phyloP scores from a whole-genome alignment of 495 filamentous ascomycete species.

The Neurospora discreta region DNA sequence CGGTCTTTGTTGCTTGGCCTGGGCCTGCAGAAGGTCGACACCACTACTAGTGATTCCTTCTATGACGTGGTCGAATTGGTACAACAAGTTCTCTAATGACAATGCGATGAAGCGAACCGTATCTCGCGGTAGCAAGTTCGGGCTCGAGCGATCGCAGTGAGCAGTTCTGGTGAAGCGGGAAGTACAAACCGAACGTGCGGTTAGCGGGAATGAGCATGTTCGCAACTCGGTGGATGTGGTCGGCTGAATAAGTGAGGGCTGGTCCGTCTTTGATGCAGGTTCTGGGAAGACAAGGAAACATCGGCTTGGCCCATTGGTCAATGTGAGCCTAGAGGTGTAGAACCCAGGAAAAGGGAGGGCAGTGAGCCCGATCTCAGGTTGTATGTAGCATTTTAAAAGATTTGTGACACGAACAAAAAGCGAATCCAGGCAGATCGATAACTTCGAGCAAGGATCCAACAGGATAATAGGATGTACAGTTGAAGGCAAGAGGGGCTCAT shows the following conservation, averaged over 20 bases:
- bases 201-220: neutral
- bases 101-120: neutral
- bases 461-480: neutral
- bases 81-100: constrained; percentile 40
- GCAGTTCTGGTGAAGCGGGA: neutral
- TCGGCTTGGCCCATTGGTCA: neutral
- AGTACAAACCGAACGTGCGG: neutral
- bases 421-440: neutral
- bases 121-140: neutral
- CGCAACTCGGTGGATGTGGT: neutral
- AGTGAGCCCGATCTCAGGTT: neutral
- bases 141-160: neutral
- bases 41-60: constrained; percentile 56
- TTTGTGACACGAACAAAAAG: neutral
- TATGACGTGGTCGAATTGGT: constrained; percentile 76
- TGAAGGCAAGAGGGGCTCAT: neutral
- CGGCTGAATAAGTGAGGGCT: neutral
- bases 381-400: neutral
- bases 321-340: neutral
- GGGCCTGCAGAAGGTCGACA: constrained; percentile 54
- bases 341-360: neutral
- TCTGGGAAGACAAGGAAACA: neutral
- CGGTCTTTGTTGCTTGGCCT: constrained; percentile 73
- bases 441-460: neutral
- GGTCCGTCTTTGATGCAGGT: neutral